phyloP scores from a whole-genome alignment of 306 rosid genomes.

The Vigna trinervia region DNA sequence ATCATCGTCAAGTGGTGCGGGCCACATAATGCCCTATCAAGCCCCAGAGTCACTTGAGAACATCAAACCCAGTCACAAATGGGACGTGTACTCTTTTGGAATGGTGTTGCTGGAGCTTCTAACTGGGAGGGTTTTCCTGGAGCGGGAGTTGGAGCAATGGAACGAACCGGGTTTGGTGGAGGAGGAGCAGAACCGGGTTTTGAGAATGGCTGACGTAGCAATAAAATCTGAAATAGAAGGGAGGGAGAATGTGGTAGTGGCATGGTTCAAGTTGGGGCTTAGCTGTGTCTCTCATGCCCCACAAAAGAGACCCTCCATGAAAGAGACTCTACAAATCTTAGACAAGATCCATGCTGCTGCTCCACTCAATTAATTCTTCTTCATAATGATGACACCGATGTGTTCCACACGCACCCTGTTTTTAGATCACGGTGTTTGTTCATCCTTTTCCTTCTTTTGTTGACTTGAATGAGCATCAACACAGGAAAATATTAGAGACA shows the following conservation, averaged over 20 bases:
- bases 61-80: constrained; percentile 64
- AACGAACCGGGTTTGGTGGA: constrained; percentile 42
- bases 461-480: constrained; percentile 48
- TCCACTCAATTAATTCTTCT: constrained; percentile 28
- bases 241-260: constrained; percentile 59
- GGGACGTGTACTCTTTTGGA: constrained; percentile 95
- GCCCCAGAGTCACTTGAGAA: constrained; percentile 81
- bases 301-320: constrained; percentile 88
- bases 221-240: constrained; percentile 67
- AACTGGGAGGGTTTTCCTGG: constrained; percentile 64
- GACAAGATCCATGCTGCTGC: constrained; percentile 47
- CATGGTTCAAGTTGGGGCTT: constrained; percentile 73
- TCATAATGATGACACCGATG: constrained; percentile 33
- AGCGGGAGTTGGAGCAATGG: constrained; percentile 71
- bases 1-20: constrained; percentile 20
- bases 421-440: constrained; percentile 32
- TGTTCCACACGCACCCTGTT: constrained; percentile 38
- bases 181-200: constrained; percentile 65
- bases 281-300: constrained; percentile 68
- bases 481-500: constrained; percentile 33
- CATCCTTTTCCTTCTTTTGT: constrained; percentile 29
- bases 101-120: constrained; percentile 79
- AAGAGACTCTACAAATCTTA: constrained; percentile 74
- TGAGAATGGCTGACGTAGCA: constrained; percentile 65
- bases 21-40: constrained; percentile 53